These are phyloP conservation scores for Pseudoscleropodium purum DNA, from an alignment of 225 moss, liverwort and hornwort species.

Conservation along the genomic window DNA sequence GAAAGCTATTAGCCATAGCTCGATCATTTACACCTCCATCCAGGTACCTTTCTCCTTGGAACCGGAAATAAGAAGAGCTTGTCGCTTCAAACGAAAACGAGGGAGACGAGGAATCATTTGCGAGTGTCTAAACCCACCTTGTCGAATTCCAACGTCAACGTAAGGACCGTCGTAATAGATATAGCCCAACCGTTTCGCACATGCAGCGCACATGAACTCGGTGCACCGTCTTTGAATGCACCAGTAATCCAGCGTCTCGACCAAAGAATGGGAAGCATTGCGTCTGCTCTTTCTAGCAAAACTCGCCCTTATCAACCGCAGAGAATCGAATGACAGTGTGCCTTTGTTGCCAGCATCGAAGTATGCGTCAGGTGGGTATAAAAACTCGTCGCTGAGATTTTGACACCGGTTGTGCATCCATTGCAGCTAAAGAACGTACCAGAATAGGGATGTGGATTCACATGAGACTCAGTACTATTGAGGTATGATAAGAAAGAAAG, in stretches of 20 bases:
- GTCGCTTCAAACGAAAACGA: conserved; percentile 22
- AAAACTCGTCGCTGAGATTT: neutral
- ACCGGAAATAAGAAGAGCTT: conserved; percentile 14
- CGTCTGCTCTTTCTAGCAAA: conserved; percentile 18
- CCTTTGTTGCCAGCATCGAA: conserved; percentile 43
- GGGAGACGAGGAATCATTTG: conserved; percentile 15
- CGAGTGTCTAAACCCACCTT: conserved; percentile 14
- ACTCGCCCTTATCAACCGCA: conserved; percentile 18
- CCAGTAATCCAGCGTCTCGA: conserved; percentile 31
- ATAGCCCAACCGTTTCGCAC: conserved; percentile 28
- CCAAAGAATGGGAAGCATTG: conserved; percentile 39
- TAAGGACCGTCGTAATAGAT: conserved; percentile 31
- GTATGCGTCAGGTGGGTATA: neutral
- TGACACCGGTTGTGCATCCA: conserved; percentile 37
- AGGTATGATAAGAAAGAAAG: neutral
- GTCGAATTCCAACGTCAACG: neutral
- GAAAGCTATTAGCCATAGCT: neutral
- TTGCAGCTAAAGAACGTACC: conserved; percentile 17
- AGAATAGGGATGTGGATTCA: neutral
- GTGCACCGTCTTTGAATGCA: conserved; percentile 18
- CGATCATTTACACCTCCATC: neutral
- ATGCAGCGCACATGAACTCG: conserved; percentile 13
- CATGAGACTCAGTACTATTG: neutral
- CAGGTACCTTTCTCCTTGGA: neutral
- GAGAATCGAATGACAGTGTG: conserved; percentile 17